Evolutionary conservation across 2,329 filamentous ascomycete species (phyloP), one percentile per base, ranked within the genome.

Genomic region (Colletotrichum sp.): DNA sequence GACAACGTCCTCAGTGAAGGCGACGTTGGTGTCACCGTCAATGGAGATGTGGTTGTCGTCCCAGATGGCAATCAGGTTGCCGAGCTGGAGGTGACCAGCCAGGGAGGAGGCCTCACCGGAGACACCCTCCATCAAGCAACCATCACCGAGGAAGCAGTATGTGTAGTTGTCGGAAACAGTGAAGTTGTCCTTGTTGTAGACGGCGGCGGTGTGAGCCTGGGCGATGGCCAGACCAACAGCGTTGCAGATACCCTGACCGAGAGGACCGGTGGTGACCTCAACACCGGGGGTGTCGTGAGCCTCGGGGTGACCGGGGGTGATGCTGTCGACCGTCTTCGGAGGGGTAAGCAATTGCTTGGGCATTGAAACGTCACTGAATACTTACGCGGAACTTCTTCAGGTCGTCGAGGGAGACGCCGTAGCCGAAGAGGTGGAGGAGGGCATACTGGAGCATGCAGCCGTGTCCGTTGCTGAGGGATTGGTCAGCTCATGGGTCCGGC

Each of bases 381-480:
- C 95, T 87, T 92, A 98, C 96, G 87, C 97, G 94, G 95, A 99
- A 99, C 82, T 90, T 88, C 93, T 98, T 99, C 81, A 99, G 87
- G 88, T 98, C 97, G 83, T 99, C 95, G 77, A 99, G 90, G 83
- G 92, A 91, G 81, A 99, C 82, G 78, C 88, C 92, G 86, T 98
- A 99, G 86, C 97, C 97, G 88, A 96, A 98, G 73, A 99, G 91
- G 90, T 99, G 97, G 83, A 99, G 94, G 81, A 99, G 92, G 83
- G 96, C 94, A 93, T 99, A 99, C 87, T 98, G 97, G 77, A 99
- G 95, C 96, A 99, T 98, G 92, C 97, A 99, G 82, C 94, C 97
- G 89, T 99, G 97, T 81, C 97, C 97, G 91, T 99, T 99, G 77
- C 96, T 98, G 82, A 12, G 43, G 16, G 30, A 18, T 12, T 18